Conservation (phyloP, 176 grass and related monocot genomes). For the Carex scoparia region DNA sequence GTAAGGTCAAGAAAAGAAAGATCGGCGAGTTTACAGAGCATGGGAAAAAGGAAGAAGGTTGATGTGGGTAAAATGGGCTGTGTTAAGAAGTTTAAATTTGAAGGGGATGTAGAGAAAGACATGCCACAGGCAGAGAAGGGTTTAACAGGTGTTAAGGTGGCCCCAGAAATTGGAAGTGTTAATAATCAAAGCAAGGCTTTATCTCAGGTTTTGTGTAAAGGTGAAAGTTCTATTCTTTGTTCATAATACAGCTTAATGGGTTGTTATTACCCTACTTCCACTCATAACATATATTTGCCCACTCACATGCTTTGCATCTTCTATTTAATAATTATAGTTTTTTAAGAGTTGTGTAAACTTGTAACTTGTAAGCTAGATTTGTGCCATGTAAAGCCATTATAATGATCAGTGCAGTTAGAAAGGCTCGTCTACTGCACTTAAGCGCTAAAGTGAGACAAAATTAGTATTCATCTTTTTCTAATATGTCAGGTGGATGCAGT, state of each 20-base stretch:
- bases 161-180: neutral
- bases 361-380: neutral
- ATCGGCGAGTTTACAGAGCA: slow-evolving; percentile 1
- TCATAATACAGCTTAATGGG: neutral
- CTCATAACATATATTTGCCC: neutral
- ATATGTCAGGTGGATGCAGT: too few relatives aligned
- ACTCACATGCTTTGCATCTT: neutral
- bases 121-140: neutral
- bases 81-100: slow-evolving; percentile 71
- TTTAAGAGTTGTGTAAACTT: neutral
- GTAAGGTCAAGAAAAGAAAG: slow-evolving; percentile 34
- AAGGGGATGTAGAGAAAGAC: slow-evolving; percentile 15
- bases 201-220: neutral
- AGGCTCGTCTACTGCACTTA: too few relatives aligned
- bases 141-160: neutral
- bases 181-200: slow-evolving; percentile 31
- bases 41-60: slow-evolving; percentile 66
- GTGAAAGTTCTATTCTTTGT: neutral
- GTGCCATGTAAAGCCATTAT: neutral
- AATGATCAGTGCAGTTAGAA: neutral
- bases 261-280: neutral
- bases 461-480: too few relatives aligned
- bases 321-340: neutral
- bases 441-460: too few relatives aligned
- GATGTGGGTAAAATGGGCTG: slow-evolving; percentile 57